Percentiles rank a stretch among this genome's conserved stretches.
phyloP scores from a whole-genome alignment of 1,284 basidiomycete species.

The Ganoderma leucocontextum region DNA sequence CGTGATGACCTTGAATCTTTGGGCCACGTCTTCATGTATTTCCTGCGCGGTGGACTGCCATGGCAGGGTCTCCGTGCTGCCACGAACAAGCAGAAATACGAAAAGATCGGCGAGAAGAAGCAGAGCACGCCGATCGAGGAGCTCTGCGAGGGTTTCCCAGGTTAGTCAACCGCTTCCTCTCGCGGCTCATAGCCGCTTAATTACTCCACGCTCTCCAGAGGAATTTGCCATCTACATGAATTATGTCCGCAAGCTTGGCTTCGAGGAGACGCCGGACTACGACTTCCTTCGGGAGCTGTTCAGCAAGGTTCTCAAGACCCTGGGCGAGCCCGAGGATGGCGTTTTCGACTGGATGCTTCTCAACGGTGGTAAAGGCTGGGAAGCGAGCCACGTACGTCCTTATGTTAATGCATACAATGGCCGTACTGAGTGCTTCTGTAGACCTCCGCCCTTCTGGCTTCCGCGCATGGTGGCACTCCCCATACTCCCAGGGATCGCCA shows the following conservation, averaged over 20 bases:
- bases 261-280: conserved; percentile 97
- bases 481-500: conserved; percentile 60
- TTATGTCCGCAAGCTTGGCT: conserved; percentile 95
- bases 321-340: conserved; percentile 91
- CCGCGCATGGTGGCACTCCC: conserved; percentile 62
- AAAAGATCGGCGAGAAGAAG: conserved; percentile 98
- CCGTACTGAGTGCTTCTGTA: conserved; percentile 32
- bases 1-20: conserved; percentile 94
- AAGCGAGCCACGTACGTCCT: conserved; percentile 70
- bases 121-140: conserved; percentile 94
- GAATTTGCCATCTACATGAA: conserved; percentile 98
- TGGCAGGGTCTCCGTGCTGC: conserved; percentile 97
- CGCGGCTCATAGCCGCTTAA: conserved; percentile 7
- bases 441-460: conserved; percentile 56
- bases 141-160: conserved; percentile 96
- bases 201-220: conserved; percentile 58
- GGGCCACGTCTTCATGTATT: conserved; percentile 99
- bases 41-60: conserved; percentile 90
- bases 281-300: conserved; percentile 97
- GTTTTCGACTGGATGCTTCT: conserved; percentile 98
- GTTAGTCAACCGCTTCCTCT: conserved; percentile 54
- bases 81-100: conserved; percentile 98
- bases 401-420: conserved; percentile 4
- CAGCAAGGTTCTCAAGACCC: conserved; percentile 89
- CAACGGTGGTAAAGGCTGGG: conserved; percentile 90